Evolutionary conservation across 2,329 filamentous ascomycete species (phyloP).

Genomic region (Drechslerella stenobrocha): DNA sequence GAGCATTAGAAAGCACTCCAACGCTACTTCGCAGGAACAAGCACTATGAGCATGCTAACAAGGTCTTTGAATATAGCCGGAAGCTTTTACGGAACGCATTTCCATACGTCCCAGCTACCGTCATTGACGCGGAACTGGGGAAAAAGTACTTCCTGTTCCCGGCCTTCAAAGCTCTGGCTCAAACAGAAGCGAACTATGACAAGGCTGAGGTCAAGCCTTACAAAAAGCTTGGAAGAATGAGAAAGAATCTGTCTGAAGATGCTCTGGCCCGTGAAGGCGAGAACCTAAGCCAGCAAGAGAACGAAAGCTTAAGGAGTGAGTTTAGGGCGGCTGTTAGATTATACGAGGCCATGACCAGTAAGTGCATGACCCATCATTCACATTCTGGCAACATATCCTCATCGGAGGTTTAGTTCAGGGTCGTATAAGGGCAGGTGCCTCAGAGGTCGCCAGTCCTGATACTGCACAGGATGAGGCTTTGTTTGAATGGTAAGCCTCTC

Average conservation of each 20-base stretch:
- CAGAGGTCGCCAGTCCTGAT: conserved; percentile 51
- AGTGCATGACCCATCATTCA: background rate
- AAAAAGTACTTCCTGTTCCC: conserved; percentile 54
- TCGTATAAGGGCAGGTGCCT: conserved; percentile 51
- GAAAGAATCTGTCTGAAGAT: conserved; percentile 49
- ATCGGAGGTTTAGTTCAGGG: conserved; percentile 49
- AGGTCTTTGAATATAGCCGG: conserved; percentile 50
- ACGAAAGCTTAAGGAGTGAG: conserved; percentile 52
- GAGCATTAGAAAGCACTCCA: too few relatives aligned
- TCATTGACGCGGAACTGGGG: conserved; percentile 55
- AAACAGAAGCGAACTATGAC: conserved; percentile 55
- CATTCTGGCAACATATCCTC: conserved; percentile 1
- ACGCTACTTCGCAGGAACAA: too few relatives aligned
- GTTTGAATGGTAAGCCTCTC: conserved; percentile 61
- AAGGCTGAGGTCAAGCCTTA: conserved; percentile 49
- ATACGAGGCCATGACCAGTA: conserved; percentile 28
- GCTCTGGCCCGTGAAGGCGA: conserved; percentile 40
- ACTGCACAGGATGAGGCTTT: conserved; percentile 60
- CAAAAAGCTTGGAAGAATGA: conserved; percentile 52
- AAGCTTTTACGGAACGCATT: conserved; percentile 55
- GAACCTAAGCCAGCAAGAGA: conserved; percentile 53
- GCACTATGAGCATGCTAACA: conserved; percentile 43
- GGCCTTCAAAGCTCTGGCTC: conserved; percentile 54
- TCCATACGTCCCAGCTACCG: conserved; percentile 54
- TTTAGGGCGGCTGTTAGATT: conserved; percentile 25